Conservation (phyloP, 768 basidiomycete genomes). For the Termitomyces sp. region DNA sequence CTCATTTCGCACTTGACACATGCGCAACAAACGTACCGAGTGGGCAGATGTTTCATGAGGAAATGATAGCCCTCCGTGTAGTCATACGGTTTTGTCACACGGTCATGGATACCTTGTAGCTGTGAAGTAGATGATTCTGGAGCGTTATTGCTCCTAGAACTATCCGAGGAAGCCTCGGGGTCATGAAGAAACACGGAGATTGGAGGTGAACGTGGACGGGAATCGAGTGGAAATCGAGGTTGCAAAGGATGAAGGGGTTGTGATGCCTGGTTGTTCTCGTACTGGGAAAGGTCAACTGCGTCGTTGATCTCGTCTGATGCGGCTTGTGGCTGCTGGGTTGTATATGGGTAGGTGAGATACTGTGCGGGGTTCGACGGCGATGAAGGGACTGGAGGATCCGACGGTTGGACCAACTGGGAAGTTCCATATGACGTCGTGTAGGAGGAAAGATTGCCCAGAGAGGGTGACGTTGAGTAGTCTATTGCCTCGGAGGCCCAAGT, state of each 20-base stretch:
- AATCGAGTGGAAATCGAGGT: constrained; percentile 49
- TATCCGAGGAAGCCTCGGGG: constrained; percentile 18
- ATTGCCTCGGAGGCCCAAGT: constrained; percentile 40
- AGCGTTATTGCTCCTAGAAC: constrained; percentile 18
- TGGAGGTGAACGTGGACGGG: constrained; percentile 35
- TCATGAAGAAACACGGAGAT: constrained; percentile 27
- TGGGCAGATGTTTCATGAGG: constrained; percentile 89
- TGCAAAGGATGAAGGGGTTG: constrained; percentile 39
- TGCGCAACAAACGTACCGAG: constrained; percentile 56
- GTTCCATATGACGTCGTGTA: constrained; percentile 32
- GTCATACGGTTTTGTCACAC: constrained; percentile 79
- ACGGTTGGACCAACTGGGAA: constrained; percentile 31
- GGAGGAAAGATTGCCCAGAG: constrained; percentile 20
- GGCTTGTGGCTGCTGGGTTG: constrained; percentile 26
- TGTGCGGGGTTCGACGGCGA: constrained; percentile 32
- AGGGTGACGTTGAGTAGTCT: constrained; percentile 32
- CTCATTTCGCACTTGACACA: constrained; percentile 32
- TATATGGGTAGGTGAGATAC: constrained; percentile 45
- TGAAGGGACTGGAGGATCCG: constrained; percentile 26
- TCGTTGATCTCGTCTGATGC: constrained; percentile 33
- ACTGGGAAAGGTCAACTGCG: constrained; percentile 25
- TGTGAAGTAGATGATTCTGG: constrained; percentile 29
- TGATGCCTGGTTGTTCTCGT: constrained; percentile 22
- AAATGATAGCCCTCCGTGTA: constrained; percentile 97
- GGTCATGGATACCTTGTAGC: constrained; percentile 56